Evolutionary conservation across 2,329 filamentous ascomycete species (phyloP).

Genomic region (Lachnellula hyalina): DNA sequence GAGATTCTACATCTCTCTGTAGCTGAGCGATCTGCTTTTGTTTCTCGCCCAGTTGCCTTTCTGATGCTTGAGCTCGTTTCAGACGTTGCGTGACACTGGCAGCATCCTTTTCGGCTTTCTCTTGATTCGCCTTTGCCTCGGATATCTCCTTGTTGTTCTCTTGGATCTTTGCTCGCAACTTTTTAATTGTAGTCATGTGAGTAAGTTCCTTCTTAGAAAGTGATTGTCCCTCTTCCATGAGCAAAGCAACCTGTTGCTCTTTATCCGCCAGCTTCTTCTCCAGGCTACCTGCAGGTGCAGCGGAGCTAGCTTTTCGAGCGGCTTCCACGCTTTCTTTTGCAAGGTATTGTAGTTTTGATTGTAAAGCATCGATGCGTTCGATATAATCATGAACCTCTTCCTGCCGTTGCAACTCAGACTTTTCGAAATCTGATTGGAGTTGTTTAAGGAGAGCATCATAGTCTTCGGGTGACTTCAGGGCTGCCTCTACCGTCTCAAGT

Average conservation of each 20-base stretch:
- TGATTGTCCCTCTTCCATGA: slow-evolving; percentile 90
- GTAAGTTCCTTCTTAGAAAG: slow-evolving; percentile 83
- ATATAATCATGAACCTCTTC: slow-evolving; percentile 80
- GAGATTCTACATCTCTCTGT: slow-evolving; percentile 52
- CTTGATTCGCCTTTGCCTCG: slow-evolving; percentile 53
- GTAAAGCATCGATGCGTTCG: slow-evolving; percentile 85
- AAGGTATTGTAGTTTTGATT: slow-evolving; percentile 85
- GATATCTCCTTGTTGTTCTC: slow-evolving; percentile 61
- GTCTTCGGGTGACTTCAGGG: slow-evolving; percentile 26
- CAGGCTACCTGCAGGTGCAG: slow-evolving; percentile 56
- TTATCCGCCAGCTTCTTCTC: slow-evolving; percentile 84
- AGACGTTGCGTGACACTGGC: slow-evolving; percentile 43
- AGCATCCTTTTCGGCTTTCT: slow-evolving; percentile 51
- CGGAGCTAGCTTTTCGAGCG: slow-evolving; percentile 62
- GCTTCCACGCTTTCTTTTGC: slow-evolving; percentile 73
- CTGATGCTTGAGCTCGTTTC: slow-evolving; percentile 46
- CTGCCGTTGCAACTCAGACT: slow-evolving; percentile 48
- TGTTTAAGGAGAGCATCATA: slow-evolving; percentile 37
- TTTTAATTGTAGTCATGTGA: slow-evolving; percentile 77
- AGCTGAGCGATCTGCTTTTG: slow-evolving; percentile 45
- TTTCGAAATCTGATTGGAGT: slow-evolving; percentile 29
- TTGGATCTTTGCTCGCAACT: slow-evolving; percentile 61
- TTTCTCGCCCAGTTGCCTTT: slow-evolving; percentile 51
- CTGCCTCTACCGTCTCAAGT: background rate
- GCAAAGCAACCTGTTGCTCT: slow-evolving; percentile 79